phyloP scores from a whole-genome alignment of 371 early-diverging fungal species.

The Dichotomocladium elegans region DNA sequence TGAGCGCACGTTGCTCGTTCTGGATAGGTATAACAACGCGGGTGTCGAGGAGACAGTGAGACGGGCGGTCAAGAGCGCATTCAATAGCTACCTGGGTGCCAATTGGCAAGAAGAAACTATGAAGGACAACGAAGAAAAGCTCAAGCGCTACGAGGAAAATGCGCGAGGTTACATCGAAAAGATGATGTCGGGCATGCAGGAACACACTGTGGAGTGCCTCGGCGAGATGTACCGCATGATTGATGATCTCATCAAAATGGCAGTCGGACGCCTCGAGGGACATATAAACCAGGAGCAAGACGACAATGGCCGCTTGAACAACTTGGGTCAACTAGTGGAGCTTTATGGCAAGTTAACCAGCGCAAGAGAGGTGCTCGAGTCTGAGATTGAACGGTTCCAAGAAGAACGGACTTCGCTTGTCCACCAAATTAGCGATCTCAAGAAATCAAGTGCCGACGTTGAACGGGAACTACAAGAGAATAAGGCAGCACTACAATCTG shows the following conservation, averaged over 20 bases:
- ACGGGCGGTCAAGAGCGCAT: conserved; percentile 38
- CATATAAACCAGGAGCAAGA: background rate
- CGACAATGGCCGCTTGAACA: background rate
- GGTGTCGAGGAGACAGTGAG: conserved; percentile 42
- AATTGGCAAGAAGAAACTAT: conserved; percentile 20
- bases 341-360: conserved; percentile 20
- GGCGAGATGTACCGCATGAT: conserved; percentile 48
- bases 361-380: conserved; percentile 12
- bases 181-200: conserved; percentile 39
- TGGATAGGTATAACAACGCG: conserved; percentile 28
- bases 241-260: conserved; percentile 32
- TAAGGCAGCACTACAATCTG: conserved; percentile 18
- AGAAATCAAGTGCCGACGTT: conserved; percentile 13
- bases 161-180: conserved; percentile 42
- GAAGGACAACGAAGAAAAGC: conserved; percentile 24
- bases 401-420: conserved; percentile 20
- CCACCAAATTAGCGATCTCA: conserved; percentile 10
- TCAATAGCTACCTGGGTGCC: conserved; percentile 28
- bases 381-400: conserved; percentile 23
- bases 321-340: conserved; percentile 8
- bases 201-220: conserved; percentile 39
- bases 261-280: conserved; percentile 31
- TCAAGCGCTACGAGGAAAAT: conserved; percentile 42
- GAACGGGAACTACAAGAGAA: conserved; percentile 21
- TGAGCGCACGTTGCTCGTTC: conserved; percentile 29